These are phyloP conservation scores for Cyberlindnera meyerae DNA, from an alignment of 805 yeast genomes.

Conservation along the genomic window DNA sequence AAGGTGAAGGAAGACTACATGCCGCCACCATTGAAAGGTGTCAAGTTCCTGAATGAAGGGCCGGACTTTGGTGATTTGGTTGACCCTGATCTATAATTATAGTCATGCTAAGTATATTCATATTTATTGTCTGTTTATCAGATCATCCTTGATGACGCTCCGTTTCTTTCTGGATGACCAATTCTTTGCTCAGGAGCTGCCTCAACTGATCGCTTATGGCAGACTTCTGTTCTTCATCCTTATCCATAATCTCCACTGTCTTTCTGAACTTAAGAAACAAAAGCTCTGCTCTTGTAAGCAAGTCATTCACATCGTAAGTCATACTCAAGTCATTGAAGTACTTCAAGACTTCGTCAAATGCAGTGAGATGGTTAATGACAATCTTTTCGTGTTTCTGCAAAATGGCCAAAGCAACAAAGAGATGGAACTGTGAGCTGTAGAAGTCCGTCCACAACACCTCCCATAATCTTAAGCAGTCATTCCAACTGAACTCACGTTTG, in stretches of 20 bases:
- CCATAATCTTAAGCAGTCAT: slow-evolving; percentile 79
- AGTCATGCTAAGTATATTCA: background rate
- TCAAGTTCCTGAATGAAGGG: slow-evolving; percentile 46
- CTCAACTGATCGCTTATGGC: slow-evolving; percentile 50
- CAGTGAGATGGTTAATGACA: slow-evolving; percentile 64
- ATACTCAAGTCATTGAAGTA: slow-evolving; percentile 88
- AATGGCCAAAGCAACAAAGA: slow-evolving; percentile 85
- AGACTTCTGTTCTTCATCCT: slow-evolving; percentile 17
- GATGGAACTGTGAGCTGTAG: slow-evolving; percentile 79
- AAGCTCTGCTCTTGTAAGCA: slow-evolving; percentile 79
- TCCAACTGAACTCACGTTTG: slow-evolving; percentile 83
- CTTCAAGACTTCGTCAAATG: slow-evolving; percentile 88
- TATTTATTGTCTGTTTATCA: background rate
- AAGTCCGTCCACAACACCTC: slow-evolving; percentile 88
- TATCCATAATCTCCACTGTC: slow-evolving; percentile 72
- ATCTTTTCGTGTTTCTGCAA: slow-evolving; percentile 80
- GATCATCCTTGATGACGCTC: slow-evolving; percentile 22
- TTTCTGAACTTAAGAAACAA: slow-evolving; percentile 75
- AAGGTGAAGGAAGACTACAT: slow-evolving; percentile 68
- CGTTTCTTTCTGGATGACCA: slow-evolving; percentile 60
- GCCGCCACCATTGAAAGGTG: slow-evolving; percentile 53
- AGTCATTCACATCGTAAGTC: slow-evolving; percentile 67
- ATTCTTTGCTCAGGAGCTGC: slow-evolving; percentile 50
- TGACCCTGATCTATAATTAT: slow-evolving; percentile 37
- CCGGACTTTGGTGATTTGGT: slow-evolving; percentile 47